phyloP scores from a whole-genome alignment of 2,329 filamentous ascomycete genomes.

The Pseudogymnoascus sp. region DNA sequence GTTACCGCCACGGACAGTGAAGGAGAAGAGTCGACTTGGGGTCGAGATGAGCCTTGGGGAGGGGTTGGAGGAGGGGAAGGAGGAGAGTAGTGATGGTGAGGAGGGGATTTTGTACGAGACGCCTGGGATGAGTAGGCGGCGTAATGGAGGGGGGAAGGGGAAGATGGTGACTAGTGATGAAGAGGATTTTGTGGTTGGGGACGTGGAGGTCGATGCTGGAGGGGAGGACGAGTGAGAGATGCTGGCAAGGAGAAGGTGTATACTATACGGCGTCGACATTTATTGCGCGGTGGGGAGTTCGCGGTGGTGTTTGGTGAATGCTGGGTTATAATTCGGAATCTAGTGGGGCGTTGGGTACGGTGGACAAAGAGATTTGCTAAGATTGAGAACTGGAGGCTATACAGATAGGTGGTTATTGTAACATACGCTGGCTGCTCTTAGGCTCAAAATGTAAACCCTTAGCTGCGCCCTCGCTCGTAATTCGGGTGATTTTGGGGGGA shows the following conservation, averaged over 20 bases:
- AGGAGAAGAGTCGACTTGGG: constrained; percentile 26
- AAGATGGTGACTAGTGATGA: constrained; percentile 19
- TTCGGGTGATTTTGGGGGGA: neutral
- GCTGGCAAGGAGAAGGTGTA: neutral
- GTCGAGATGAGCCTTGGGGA: constrained; percentile 27
- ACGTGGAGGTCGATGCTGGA: constrained; percentile 21
- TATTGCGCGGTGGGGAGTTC: neutral
- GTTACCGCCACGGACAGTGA: constrained; percentile 43
- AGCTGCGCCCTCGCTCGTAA: neutral
- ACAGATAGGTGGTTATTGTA: constrained; percentile 2
- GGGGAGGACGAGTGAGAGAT: constrained; percentile 20
- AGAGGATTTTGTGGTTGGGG: constrained; percentile 29
- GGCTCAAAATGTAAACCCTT: neutral
- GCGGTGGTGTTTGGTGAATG: neutral
- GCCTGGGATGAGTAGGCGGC: constrained; percentile 15
- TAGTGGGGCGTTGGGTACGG: neutral
- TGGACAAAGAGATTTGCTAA: neutral
- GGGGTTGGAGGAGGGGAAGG: constrained; percentile 10
- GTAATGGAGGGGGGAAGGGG: constrained; percentile 16
- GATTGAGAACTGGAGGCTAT: neutral
- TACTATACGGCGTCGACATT: constrained; percentile 7
- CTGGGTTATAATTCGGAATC: neutral
- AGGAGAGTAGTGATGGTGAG: constrained; percentile 12
- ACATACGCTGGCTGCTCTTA: neutral
- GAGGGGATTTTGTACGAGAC: constrained; percentile 25